A percentile compares a stretch with the other conserved stretches of the same genome.
phyloP scores from a whole-genome alignment of 768 basidiomycete genomes.

The Boletellus sp. region DNA sequence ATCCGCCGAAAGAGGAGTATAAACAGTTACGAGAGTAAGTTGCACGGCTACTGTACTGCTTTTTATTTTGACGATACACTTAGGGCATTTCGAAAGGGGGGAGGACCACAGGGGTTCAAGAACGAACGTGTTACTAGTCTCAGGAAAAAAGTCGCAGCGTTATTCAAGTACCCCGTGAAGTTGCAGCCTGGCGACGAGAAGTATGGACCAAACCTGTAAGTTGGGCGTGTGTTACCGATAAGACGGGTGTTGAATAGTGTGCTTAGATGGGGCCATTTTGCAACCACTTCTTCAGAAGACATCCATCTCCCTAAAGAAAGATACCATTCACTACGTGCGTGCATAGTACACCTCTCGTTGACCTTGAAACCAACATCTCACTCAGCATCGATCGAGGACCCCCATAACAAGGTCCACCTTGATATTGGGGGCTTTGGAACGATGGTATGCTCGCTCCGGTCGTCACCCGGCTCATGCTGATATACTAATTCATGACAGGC shows the following conservation, averaged over 20 bases:
- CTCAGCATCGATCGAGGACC: constrained; percentile 17
- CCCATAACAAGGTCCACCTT: constrained; percentile 19
- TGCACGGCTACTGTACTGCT: neutral
- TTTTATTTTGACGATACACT: neutral
- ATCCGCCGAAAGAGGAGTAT: constrained; percentile 12
- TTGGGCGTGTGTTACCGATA: neutral
- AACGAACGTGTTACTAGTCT: constrained; percentile 11
- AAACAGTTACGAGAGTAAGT: constrained; percentile 10
- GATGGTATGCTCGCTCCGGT: constrained; percentile 11
- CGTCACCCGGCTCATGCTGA: neutral
- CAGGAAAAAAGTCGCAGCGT: constrained; percentile 9
- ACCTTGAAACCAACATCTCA: neutral
- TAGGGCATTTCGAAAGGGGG: constrained; percentile 7
- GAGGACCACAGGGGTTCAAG: neutral
- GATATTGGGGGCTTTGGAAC: constrained; percentile 14
- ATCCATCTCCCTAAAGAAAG: too few species aligned
- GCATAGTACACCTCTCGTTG: too few species aligned
- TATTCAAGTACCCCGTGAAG: constrained; percentile 18
- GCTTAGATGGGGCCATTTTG: too few species aligned
- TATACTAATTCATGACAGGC: constrained; percentile 4
- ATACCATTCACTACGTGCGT: too few species aligned
- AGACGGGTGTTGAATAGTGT: too few species aligned
- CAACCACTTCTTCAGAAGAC: too few species aligned
- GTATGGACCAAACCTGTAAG: constrained; percentile 20
- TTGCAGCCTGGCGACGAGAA: too few species aligned